Evolutionary conservation across 2,329 filamentous ascomycete species (phyloP).

Genomic region (Aspergillus sp.): DNA sequence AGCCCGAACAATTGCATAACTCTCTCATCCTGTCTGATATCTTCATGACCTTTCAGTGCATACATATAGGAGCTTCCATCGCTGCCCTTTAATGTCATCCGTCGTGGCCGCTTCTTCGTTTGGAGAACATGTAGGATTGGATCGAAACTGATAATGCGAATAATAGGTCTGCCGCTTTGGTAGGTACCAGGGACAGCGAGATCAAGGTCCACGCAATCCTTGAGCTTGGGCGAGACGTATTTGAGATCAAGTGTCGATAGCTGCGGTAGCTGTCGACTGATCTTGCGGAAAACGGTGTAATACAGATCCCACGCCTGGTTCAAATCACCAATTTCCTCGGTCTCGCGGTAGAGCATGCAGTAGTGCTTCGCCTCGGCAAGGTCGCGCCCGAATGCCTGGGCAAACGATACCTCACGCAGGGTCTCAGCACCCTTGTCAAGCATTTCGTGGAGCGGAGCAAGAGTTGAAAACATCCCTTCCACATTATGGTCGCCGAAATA

Average conservation of each 20-base stretch:
- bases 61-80: constrained; percentile 88
- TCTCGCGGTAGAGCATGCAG: constrained; percentile 87
- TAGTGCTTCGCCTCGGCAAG: constrained; percentile 93
- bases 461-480: constrained; percentile 90
- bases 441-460: constrained; percentile 87
- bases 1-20: constrained; percentile 99
- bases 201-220: constrained; percentile 80
- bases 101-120: constrained; percentile 93
- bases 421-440: constrained; percentile 91
- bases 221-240: constrained; percentile 93
- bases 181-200: constrained; percentile 96
- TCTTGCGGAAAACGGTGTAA: constrained; percentile 96
- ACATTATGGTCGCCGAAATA: constrained; percentile 99
- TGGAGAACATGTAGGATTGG: constrained; percentile 87
- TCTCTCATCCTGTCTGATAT: constrained; percentile 97
- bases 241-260: constrained; percentile 90
- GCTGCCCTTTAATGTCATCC: constrained; percentile 82
- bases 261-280: constrained; percentile 88
- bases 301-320: constrained; percentile 99
- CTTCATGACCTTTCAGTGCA: constrained; percentile 96
- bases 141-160: constrained; percentile 86
- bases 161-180: constrained; percentile 73
- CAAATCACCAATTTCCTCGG: constrained; percentile 87
- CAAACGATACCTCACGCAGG: constrained; percentile 92
- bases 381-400: constrained; percentile 94